Base-by-base conservation (phyloP, 2,329 filamentous ascomycete genomes). In the Sporothrix sp. region DNA sequence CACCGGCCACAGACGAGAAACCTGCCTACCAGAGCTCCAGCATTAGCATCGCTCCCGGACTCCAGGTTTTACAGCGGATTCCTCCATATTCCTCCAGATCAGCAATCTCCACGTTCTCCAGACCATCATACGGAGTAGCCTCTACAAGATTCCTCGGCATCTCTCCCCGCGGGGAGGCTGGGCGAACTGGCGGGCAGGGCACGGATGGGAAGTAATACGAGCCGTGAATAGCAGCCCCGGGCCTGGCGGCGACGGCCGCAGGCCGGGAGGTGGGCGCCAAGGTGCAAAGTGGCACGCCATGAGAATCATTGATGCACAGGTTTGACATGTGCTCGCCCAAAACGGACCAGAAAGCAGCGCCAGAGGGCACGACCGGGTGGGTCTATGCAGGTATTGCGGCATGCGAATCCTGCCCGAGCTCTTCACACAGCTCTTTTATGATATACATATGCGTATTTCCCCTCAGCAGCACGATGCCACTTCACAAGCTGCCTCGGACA, bases 401-500 rank as follows among this genome's bases (percentile, higher is more conserved):
- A n/a, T n/a, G n/a, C n/a, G n/a, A n/a, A n/a, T n/a, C n/a, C n/a
- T n/a, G n/a, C n/a, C n/a, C n/a, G n/a, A n/a, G 25, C 40, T 43
- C 27, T 43, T 32, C 27, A 32, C 20, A 27, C 16, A 20, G 14
- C 18, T 20, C n/a, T 44, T 23, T 13, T n/a, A n/a, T n/a, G n/a
- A n/a, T n/a, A n/a, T n/a, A n/a, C n/a, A n/a, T n/a, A n/a, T n/a
- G 30, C 43, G 10, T 33, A 25, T 43, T 43, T 46, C 43, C 43
- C 30, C 43, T 46, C 43, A 35, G n/a, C 40, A 44, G 23, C 21
- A 6, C 25, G 21, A 7, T 18, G 7, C 38, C 8, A 28, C 30
- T 16, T 45, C 44, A 47, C 44, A 47, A 46, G 43, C 32, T 47
- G 44, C 44, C 44, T 47, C 44, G 44, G 44, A 38, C 33, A 37